phyloP scores from a whole-genome alignment of 2,329 filamentous ascomycete genomes.

The Piedraia hortae region DNA sequence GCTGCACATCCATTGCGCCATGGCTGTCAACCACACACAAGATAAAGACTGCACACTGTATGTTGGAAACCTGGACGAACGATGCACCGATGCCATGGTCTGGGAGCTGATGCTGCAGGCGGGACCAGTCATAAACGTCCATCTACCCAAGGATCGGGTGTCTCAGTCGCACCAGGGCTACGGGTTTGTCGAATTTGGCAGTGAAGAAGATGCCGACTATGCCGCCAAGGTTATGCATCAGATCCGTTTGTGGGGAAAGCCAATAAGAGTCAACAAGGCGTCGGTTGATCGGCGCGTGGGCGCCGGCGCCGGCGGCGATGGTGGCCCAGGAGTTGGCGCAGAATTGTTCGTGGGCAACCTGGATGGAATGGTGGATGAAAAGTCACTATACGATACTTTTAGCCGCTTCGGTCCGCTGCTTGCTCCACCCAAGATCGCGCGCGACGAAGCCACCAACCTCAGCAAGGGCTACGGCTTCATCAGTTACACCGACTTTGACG shows the following conservation, averaged over 20 bases:
- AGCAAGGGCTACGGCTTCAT: slow-evolving; percentile 95
- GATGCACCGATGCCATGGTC: slow-evolving; percentile 64
- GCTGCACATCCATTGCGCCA: no score
- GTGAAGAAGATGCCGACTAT: slow-evolving; percentile 87
- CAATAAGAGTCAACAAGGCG: slow-evolving; percentile 86
- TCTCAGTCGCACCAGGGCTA: slow-evolving; percentile 93
- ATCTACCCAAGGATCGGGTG: slow-evolving; percentile 92
- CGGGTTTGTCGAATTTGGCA: slow-evolving; percentile 95
- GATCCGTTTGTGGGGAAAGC: slow-evolving; percentile 75
- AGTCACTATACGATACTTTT: slow-evolving; percentile 86
- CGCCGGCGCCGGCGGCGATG: slow-evolving; percentile 76
- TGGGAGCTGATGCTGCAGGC: slow-evolving; percentile 98
- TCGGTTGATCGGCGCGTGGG: slow-evolving; percentile 83
- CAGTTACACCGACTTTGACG: slow-evolving; percentile 76
- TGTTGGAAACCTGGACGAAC: slow-evolving; percentile 94
- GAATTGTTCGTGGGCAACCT: slow-evolving; percentile 94
- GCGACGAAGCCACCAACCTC: slow-evolving; percentile 63
- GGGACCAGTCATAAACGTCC: slow-evolving; percentile 89
- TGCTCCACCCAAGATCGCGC: slow-evolving; percentile 65
- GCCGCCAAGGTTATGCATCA: slow-evolving; percentile 92
- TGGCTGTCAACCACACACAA: slow-evolving; percentile 64
- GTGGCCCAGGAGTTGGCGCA: slow-evolving; percentile 70
- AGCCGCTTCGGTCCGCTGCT: slow-evolving; percentile 70
- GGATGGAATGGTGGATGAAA: slow-evolving; percentile 82
- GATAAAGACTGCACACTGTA: slow-evolving; percentile 97